A percentile compares a stretch with the other conserved stretches of the same genome.
phyloP scores from a whole-genome alignment of 1,284 basidiomycete species.

The Tilletiaria anomala region DNA sequence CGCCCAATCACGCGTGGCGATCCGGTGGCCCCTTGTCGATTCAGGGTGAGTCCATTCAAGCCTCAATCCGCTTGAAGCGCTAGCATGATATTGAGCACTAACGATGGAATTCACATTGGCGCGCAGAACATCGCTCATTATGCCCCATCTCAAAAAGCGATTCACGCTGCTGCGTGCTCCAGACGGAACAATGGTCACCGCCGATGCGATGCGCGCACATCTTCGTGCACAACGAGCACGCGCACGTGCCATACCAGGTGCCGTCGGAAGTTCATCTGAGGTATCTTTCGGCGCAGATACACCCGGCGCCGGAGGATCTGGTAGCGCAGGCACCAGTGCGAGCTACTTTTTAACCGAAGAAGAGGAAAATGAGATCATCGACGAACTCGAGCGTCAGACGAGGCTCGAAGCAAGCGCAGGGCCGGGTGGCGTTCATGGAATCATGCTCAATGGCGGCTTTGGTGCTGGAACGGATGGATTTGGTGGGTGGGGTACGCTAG shows the following conservation, averaged over 20 bases:
- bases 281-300: no score
- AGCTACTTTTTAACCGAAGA: conserved; percentile 32
- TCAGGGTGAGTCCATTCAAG: conserved; percentile 1
- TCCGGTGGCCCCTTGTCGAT: not conserved
- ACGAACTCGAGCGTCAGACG: conserved; percentile 21
- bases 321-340: no score
- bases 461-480: conserved; percentile 7
- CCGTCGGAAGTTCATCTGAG: no score
- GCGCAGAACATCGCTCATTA: conserved; percentile 30
- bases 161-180: conserved; percentile 30
- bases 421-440: no score
- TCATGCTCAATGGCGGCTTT: no score
- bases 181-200: conserved; percentile 26
- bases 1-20: not conserved
- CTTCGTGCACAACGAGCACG: conserved; percentile 23
- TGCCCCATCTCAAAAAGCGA: conserved; percentile 29
- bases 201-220: conserved; percentile 31
- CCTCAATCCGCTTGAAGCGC: not conserved
- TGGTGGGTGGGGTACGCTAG: no score
- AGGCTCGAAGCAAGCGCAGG: conserved; percentile 12
- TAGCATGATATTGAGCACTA: conserved; percentile 1
- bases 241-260: conserved; percentile 14
- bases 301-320: no score
- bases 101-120: no score
- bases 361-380: conserved; percentile 32